Evolutionary conservation across 2,329 filamentous ascomycete genomes (phyloP).

Genomic region (Seiridium unicorne): DNA sequence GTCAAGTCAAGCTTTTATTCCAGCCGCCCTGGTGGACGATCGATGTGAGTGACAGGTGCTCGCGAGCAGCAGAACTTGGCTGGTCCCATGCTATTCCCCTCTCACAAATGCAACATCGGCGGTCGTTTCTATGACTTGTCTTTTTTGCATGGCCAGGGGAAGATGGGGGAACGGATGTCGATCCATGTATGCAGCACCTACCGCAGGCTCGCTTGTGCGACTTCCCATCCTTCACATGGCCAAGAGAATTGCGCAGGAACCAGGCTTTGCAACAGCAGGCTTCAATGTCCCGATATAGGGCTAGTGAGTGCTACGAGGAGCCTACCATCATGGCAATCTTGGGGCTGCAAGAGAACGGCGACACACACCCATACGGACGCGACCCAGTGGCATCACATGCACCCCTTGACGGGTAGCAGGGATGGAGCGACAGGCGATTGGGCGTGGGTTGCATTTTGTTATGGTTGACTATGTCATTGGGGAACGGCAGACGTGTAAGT

Average conservation of each 20-base stretch:
- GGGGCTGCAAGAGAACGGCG: background rate
- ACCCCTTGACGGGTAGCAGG: constrained; percentile 1
- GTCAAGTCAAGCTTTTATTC: constrained; percentile 4
- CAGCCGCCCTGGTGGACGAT: background rate
- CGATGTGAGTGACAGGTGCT: constrained; percentile 1
- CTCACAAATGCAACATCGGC: constrained; percentile 17
- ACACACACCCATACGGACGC: background rate
- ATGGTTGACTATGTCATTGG: background rate
- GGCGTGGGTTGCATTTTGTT: constrained; percentile 8
- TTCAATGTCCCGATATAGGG: background rate
- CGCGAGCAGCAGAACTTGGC: background rate
- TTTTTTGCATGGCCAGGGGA: background rate
- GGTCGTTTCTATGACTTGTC: constrained; percentile 1
- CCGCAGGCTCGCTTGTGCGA: background rate
- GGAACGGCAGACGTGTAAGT: background rate
- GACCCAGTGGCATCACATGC: constrained; percentile 14
- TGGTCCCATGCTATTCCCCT: constrained; percentile 4
- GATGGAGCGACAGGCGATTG: constrained; percentile 14
- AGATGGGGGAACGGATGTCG: background rate
- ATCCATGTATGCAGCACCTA: constrained; percentile 6
- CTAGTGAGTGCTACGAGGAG: background rate
- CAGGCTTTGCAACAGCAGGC: background rate
- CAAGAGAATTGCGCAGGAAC: background rate
- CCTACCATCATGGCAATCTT: background rate
- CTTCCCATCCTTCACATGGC: background rate